Conservation (phyloP, 495 filamentous ascomycete genomes). For the Aspergillus incahuasiensis region DNA sequence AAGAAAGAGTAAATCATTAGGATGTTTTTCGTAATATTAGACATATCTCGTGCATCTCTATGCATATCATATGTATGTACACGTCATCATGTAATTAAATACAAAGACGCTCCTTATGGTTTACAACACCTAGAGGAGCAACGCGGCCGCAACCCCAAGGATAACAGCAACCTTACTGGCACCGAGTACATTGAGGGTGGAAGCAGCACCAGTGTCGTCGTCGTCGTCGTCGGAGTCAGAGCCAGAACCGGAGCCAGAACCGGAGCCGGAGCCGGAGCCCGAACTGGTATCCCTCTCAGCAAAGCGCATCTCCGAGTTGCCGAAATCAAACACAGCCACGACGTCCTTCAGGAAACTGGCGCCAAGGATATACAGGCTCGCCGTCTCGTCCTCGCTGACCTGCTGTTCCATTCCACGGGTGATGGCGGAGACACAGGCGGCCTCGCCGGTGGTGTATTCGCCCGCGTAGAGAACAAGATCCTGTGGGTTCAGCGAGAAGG, state of each 20-base stretch:
- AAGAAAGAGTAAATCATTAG: too few species aligned
- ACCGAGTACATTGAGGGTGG: neutral
- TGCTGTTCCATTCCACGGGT: constrained; percentile 21
- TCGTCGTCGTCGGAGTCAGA: neutral
- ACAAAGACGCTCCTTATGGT: neutral
- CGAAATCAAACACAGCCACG: constrained; percentile 61
- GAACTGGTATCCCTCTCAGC: constrained; percentile 1
- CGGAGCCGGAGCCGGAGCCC: neutral
- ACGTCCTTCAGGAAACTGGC: constrained; percentile 76
- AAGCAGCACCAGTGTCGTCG: too few species aligned
- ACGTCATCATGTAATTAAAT: neutral
- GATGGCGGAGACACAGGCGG: neutral
- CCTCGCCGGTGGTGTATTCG: constrained; percentile 15
- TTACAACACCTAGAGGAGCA: neutral
- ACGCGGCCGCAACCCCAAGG: neutral
- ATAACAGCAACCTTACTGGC: neutral
- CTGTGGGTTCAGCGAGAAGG: constrained; percentile 45
- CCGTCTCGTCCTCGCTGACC: constrained; percentile 15
- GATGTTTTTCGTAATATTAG: neutral
- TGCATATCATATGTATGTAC: too few species aligned
- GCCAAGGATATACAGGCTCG: constrained; percentile 53
- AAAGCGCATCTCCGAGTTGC: constrained; percentile 50
- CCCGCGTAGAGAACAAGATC: constrained; percentile 47
- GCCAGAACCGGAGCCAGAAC: neutral
- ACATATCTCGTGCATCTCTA: neutral